Conservation (phyloP, 805 yeast species). For the Yarrowia osloensis region DNA sequence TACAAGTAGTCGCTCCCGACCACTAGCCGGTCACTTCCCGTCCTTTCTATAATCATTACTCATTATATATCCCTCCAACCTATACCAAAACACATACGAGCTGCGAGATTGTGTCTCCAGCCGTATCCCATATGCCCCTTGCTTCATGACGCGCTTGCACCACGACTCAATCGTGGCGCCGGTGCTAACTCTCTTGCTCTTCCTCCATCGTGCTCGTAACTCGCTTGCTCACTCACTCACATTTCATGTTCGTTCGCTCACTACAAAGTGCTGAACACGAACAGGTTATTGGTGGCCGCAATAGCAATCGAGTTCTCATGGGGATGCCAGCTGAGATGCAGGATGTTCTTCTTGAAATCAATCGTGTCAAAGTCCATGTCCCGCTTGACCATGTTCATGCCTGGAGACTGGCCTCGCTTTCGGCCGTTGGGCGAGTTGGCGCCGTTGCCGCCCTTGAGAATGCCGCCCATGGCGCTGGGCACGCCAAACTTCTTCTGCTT, state of each 20-base stretch:
- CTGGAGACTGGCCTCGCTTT: slow-evolving; percentile 42
- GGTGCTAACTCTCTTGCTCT: not conserved
- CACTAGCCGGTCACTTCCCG: too few species aligned
- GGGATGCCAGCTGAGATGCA: slow-evolving; percentile 99
- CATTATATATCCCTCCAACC: slow-evolving; percentile 21
- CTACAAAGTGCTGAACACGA: slow-evolving; percentile 44
- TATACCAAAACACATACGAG: slow-evolving; percentile 1
- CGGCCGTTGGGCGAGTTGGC: slow-evolving; percentile 32
- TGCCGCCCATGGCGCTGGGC: slow-evolving; percentile 49
- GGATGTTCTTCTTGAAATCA: slow-evolving; percentile 90
- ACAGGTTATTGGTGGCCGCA: slow-evolving; percentile 90
- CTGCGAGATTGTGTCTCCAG: not conserved
- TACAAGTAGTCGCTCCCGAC: too few species aligned
- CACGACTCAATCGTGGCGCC: not conserved
- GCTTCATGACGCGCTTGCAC: not conserved
- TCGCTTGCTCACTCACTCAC: not conserved
- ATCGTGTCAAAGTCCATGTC: slow-evolving; percentile 73
- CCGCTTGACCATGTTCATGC: slow-evolving; percentile 54
- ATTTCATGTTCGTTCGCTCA: not conserved
- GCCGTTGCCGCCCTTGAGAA: slow-evolving; percentile 28
- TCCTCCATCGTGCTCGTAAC: not conserved
- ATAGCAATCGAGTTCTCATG: slow-evolving; percentile 93
- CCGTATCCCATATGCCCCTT: slow-evolving; percentile 1
- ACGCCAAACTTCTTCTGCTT: slow-evolving; percentile 68
- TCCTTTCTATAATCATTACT: slow-evolving; percentile 22